Evolutionary conservation across 257 asterid species (phyloP).

Genomic region (Solanum phureja): DNA sequence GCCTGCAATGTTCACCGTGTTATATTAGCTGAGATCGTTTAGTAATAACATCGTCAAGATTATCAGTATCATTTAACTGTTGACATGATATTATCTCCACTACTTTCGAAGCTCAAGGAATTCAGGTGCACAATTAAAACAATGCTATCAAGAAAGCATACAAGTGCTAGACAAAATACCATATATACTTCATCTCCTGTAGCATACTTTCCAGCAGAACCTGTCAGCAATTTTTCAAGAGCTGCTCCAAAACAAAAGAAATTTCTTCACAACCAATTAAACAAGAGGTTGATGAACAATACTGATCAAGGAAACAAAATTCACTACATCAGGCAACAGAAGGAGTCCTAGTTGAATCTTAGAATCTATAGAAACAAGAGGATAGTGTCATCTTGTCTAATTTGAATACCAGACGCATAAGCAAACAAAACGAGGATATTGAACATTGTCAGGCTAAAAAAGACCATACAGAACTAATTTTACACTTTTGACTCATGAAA

Average conservation of each 20-base stretch:
- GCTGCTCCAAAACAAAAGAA: conserved; percentile 22
- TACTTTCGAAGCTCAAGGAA: background rate
- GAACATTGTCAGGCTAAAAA: background rate
- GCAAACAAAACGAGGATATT: background rate
- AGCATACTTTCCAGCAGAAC: conserved; percentile 32
- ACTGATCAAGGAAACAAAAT: background rate
- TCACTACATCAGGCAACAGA: background rate
- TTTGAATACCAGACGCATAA: background rate
- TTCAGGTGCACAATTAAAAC: background rate
- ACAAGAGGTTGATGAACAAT: background rate
- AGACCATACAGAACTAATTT: background rate
- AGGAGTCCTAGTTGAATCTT: background rate
- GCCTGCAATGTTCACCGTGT: conserved; percentile 41
- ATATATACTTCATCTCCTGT: conserved; percentile 45
- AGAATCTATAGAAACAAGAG: background rate
- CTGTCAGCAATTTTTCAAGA: conserved; percentile 54
- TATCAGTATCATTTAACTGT: background rate
- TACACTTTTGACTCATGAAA: background rate
- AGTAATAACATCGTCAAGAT: background rate
- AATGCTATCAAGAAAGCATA: background rate
- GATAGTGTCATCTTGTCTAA: background rate
- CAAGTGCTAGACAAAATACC: conserved; percentile 22
- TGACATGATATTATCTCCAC: background rate
- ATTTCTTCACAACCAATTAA: background rate
- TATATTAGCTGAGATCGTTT: background rate